Conservation (phyloP, 2,329 filamentous ascomycete species). For the Fusarium transvaalense region DNA sequence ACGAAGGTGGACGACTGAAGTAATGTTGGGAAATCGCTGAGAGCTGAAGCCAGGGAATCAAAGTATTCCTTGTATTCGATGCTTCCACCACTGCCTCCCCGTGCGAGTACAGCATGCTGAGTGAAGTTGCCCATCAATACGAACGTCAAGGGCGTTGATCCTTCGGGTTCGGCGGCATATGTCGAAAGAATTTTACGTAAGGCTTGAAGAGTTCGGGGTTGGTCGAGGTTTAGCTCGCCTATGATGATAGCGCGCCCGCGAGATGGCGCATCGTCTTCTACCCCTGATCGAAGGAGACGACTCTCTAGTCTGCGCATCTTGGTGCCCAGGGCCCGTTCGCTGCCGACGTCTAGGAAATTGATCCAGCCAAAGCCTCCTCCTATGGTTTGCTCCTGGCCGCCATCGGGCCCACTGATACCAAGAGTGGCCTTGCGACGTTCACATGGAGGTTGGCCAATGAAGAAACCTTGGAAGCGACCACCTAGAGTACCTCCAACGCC, state of each 20-base stretch:
- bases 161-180: constrained; percentile 76
- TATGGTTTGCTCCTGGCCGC: constrained; percentile 71
- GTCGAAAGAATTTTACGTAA: constrained; percentile 80
- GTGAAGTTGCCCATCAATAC: constrained; percentile 89
- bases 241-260: constrained; percentile 77
- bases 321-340: constrained; percentile 83
- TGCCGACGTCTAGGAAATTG: constrained; percentile 92
- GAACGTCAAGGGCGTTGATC: constrained; percentile 80
- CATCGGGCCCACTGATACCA: constrained; percentile 73
- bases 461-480: constrained; percentile 91
- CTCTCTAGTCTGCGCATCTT: constrained; percentile 87
- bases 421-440: constrained; percentile 85
- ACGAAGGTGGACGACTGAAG: constrained; percentile 85
- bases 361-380: constrained; percentile 95
- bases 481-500: constrained; percentile 92
- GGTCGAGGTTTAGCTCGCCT: constrained; percentile 88
- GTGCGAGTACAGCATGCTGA: constrained; percentile 72
- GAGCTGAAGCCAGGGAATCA: constrained; percentile 83
- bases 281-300: constrained; percentile 67
- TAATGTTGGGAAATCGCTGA: constrained; percentile 86
- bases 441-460: constrained; percentile 90
- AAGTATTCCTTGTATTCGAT: constrained; percentile 98
- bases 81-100: constrained; percentile 80
- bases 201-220: constrained; percentile 83
- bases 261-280: constrained; percentile 51